phyloP scores from a whole-genome alignment of 192 early-diverging fungal species.

The Diversispora eburnea region DNA sequence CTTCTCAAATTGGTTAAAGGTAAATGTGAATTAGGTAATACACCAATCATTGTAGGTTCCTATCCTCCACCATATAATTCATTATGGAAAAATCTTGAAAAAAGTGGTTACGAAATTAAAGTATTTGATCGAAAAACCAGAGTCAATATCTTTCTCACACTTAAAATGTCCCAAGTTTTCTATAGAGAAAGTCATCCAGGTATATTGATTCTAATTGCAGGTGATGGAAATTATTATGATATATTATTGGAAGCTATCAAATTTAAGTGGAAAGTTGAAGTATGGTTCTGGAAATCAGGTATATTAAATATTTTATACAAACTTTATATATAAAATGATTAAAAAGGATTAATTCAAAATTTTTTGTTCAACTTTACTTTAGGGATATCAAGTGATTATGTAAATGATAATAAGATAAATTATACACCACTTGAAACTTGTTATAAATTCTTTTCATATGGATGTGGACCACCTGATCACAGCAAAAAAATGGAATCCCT shows the following conservation, averaged over 20 bases:
- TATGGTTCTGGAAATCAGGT: constrained; percentile 17
- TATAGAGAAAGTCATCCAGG: constrained; percentile 2
- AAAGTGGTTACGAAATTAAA: not conserved
- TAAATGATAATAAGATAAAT: not conserved
- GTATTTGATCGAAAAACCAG: constrained; percentile 8
- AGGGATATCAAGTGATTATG: not conserved
- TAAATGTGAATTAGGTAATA: not conserved
- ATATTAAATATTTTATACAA: no score
- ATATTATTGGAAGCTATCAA: not conserved
- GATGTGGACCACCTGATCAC: not conserved
- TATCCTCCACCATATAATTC: not conserved
- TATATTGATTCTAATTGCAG: constrained; percentile 2
- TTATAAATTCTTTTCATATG: constrained; percentile 7
- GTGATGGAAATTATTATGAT: not conserved
- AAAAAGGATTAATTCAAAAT: no score
- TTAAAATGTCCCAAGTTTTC: not conserved
- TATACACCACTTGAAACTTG: not conserved
- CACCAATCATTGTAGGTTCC: not conserved
- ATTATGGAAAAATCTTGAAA: not conserved
- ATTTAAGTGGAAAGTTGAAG: not conserved
- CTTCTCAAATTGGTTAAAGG: not conserved
- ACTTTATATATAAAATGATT: no score
- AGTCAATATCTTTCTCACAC: not conserved
- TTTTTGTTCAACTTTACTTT: no score
- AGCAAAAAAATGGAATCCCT: not conserved